phyloP scores from a whole-genome alignment of 2,329 filamentous ascomycete genomes.

The Apiospora malaysiana region DNA sequence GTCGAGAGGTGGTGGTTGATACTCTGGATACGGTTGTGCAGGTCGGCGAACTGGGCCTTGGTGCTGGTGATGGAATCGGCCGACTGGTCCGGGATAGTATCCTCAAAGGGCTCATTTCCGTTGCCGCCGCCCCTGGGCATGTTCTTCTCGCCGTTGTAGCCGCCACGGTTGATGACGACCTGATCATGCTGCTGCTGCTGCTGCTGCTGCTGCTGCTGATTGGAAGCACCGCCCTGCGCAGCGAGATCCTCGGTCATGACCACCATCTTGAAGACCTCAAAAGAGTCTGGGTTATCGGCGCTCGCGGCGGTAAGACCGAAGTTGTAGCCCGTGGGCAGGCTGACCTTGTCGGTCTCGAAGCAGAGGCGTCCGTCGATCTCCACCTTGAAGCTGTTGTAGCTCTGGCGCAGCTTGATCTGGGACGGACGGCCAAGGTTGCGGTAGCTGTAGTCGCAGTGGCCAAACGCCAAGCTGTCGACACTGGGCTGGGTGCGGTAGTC shows the following conservation, averaged over 20 bases:
- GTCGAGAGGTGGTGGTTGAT: constrained; percentile 72
- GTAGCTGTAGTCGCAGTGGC: constrained; percentile 89
- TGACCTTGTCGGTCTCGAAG: constrained; percentile 82
- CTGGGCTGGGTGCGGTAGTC: constrained; percentile 79
- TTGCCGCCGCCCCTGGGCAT: constrained; percentile 9
- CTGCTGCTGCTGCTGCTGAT: constrained; percentile 41
- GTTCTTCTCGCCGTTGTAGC: constrained; percentile 33
- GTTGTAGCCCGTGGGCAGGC: constrained; percentile 79
- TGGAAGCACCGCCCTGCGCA: constrained; percentile 40
- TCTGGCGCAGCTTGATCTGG: constrained; percentile 75
- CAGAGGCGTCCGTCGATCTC: constrained; percentile 80
- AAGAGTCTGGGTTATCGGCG: constrained; percentile 90
- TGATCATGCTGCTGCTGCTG: constrained; percentile 38
- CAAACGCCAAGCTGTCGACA: constrained; percentile 88
- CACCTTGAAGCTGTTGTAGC: constrained; percentile 71
- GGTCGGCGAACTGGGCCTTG: constrained; percentile 75
- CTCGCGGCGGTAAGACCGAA: constrained; percentile 89
- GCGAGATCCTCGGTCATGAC: constrained; percentile 64
- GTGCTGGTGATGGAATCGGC: constrained; percentile 56
- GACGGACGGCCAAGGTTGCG: constrained; percentile 89
- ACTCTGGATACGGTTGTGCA: constrained; percentile 82
- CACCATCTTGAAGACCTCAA: constrained; percentile 88
- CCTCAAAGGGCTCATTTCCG: constrained; percentile 44
- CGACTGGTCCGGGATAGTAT: constrained; percentile 53
- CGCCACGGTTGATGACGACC: constrained; percentile 31